A percentile compares a stretch with the other conserved stretches of the same genome.
Conservation (phyloP, 73 alveolate species). For the Paramecium sexaurelia region DNA sequence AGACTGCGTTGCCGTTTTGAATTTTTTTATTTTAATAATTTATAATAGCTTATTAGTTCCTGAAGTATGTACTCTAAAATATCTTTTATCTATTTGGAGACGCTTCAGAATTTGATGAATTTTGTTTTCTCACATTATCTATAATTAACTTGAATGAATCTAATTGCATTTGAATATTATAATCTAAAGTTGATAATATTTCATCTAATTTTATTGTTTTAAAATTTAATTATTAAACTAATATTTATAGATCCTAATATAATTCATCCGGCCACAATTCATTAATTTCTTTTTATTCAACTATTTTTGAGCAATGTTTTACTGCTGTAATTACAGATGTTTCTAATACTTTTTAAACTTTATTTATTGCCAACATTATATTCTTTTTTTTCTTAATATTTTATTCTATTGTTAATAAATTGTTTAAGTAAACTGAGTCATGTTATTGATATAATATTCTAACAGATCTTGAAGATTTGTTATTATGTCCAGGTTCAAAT, state of each 20-base stretch:
- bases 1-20: not conserved
- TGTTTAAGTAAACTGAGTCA: constrained; percentile 2
- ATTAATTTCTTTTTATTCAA: not conserved
- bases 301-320: not conserved
- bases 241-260: not conserved
- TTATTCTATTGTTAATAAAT: not conserved
- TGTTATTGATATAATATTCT: constrained; percentile 13
- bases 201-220: constrained; percentile 1
- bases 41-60: not conserved
- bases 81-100: not conserved
- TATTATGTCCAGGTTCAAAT: constrained; percentile 18
- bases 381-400: not conserved
- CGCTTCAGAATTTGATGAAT: not conserved
- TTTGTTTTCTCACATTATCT: not conserved
- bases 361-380: not conserved
- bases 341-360: not conserved
- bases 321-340: not conserved
- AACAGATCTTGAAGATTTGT: not conserved
- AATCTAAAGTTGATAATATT: not conserved
- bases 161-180: not conserved
- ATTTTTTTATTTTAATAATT: not conserved
- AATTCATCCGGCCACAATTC: constrained; percentile 11
- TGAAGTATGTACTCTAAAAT: not conserved
- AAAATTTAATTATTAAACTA: not conserved
- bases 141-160: not conserved